A percentile compares a stretch with the other conserved stretches of the same genome.
phyloP scores from a whole-genome alignment of 352 stramenopile genomes.

The Pythium dissimile region DNA sequence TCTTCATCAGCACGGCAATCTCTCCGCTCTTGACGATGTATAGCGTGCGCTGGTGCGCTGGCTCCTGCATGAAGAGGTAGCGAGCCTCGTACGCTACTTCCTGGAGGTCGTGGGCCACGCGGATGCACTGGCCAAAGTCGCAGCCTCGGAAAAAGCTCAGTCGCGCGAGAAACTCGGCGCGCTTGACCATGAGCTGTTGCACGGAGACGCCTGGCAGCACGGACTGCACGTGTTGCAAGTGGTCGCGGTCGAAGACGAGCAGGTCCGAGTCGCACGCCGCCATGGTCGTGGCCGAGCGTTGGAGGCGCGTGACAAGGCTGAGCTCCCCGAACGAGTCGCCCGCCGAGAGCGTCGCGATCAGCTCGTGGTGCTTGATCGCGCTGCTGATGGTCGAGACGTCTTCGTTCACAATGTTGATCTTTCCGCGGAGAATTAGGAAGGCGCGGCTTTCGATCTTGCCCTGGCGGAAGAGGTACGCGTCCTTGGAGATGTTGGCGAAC shows the following conservation, averaged over 20 bases:
- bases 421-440: constrained; percentile 74
- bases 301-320: constrained; percentile 64
- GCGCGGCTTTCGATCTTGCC: constrained; percentile 72
- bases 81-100: constrained; percentile 51
- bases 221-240: constrained; percentile 35
- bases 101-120: constrained; percentile 64
- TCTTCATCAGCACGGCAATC: constrained; percentile 55
- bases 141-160: constrained; percentile 54
- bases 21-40: constrained; percentile 72
- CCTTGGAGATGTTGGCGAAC: constrained; percentile 53
- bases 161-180: constrained; percentile 56
- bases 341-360: constrained; percentile 62
- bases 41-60: constrained; percentile 41
- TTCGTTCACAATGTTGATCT: constrained; percentile 79
- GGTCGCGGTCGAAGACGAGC: constrained; percentile 65
- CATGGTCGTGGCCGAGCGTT: constrained; percentile 62
- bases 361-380: constrained; percentile 43
- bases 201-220: constrained; percentile 55
- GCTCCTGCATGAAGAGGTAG: constrained; percentile 58
- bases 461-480: constrained; percentile 61
- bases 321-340: constrained; percentile 75
- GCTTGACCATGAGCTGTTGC: constrained; percentile 68
- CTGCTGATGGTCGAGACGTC: constrained; percentile 34
- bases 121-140: constrained; percentile 73
- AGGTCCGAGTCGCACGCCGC: constrained; percentile 61